Evolutionary conservation across 2,329 filamentous ascomycete species (phyloP), one percentile per base, ranked within the genome.

Genomic region (Colletotrichum caudatum): DNA sequence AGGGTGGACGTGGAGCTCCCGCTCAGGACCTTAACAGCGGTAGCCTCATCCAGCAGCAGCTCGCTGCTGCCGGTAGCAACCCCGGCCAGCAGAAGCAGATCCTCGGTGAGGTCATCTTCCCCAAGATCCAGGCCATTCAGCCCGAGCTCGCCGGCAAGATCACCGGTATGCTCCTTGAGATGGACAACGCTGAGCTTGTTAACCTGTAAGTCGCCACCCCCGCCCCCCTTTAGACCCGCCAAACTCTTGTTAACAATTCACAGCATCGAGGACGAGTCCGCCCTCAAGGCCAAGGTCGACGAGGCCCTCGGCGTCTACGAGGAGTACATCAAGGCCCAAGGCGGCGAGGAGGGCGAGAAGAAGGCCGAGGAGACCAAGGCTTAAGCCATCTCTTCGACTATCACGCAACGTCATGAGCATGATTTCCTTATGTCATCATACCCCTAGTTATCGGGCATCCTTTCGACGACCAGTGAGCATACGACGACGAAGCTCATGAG

Each of bases 111-210:
- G 92, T 94, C 77, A 93, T 99, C 78, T 99, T 98, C 89, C 96
- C 96, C 81, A 99, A 98, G 92, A 98, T 99, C 79, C 91, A 95
- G 83, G 91, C 90, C 76, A 92, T 97, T 84, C 96, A 99, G 87
- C 93, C 94, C 72, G 95, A 98, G 78, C 89, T 99, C 79, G 96
- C 96, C 74, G 96, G 96, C 81, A 99, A 99, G 92, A 98, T 99
- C 83, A 99, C 96, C 74, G 96, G 96, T 85, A 99, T 99, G 96
- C 92, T 99, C 78, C 86, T 99, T 78, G 96, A 99, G 90, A 99
- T 99, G 96, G 96, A 98, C 79, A 98, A 98, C 85, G 82, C 88
- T 69, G 96, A 99, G 87, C 88, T 99, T 78, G 89, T 99, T 80
- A 94, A 93, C 85, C 90, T 99, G 94, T 97, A 92, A 93, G 95